phyloP scores from a whole-genome alignment of 345 rosid genomes.

The Lumnitzera littorea region DNA sequence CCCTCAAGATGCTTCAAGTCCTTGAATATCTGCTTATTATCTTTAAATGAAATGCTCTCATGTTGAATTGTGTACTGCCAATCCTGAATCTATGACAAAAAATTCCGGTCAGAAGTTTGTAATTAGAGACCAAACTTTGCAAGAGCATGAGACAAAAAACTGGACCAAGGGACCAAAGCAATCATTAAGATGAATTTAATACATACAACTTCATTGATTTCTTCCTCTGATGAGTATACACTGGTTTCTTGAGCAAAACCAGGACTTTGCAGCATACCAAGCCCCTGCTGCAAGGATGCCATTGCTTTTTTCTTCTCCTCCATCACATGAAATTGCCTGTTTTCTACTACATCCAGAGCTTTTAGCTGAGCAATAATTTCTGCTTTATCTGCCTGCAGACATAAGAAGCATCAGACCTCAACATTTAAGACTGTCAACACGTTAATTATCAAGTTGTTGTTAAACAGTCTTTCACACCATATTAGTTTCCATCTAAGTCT shows the following conservation, averaged over 20 bases:
- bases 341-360: slow-evolving; percentile 27
- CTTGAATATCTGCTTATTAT: slow-evolving; percentile 79
- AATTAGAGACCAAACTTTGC: background rate
- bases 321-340: slow-evolving; percentile 25
- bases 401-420: background rate
- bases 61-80: slow-evolving; percentile 74
- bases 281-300: slow-evolving; percentile 81
- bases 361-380: slow-evolving; percentile 37
- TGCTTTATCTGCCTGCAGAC: slow-evolving; percentile 32
- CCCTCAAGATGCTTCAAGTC: slow-evolving; percentile 90
- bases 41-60: slow-evolving; percentile 74
- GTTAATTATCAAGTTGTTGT: background rate
- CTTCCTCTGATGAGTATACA: slow-evolving; percentile 83
- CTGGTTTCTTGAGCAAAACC: slow-evolving; percentile 30
- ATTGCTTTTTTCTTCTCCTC: slow-evolving; percentile 70
- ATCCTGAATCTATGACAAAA: slow-evolving; percentile 57
- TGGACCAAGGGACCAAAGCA: slow-evolving; percentile 4
- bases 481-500: no score
- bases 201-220: slow-evolving; percentile 67
- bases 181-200: slow-evolving; percentile 6
- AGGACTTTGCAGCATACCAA: slow-evolving; percentile 60
- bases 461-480: no score
- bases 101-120: background rate
- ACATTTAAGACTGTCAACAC: background rate
- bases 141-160: background rate